Evolutionary conservation across 1,139 yeast genomes (phyloP).

Genomic region (Diutina scorzettiae): DNA sequence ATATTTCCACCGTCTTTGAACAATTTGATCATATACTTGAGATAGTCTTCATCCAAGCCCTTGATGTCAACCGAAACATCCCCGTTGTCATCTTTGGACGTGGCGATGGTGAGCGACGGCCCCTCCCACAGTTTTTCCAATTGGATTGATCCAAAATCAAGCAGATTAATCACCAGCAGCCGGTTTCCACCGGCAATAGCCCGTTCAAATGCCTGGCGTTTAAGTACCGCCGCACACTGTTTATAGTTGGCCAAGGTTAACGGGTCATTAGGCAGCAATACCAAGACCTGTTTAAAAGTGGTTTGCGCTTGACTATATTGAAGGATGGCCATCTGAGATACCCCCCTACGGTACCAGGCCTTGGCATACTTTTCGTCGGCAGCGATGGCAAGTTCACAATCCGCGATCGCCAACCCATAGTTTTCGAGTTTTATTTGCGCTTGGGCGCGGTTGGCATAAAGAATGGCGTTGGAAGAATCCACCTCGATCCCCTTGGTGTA

Average conservation of each 20-base stretch:
- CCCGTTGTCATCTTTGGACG: slow-evolving; percentile 12
- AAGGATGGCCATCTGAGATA: slow-evolving; percentile 65
- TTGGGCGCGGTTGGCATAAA: slow-evolving; percentile 81
- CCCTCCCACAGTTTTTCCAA: slow-evolving; percentile 58
- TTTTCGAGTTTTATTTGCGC: slow-evolving; percentile 78
- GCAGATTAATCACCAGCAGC: slow-evolving; percentile 22
- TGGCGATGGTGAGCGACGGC: slow-evolving; percentile 37
- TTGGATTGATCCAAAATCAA: slow-evolving; percentile 39
- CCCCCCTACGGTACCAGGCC: slow-evolving; percentile 76
- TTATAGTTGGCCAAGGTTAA: slow-evolving; percentile 48
- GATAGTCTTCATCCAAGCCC: slow-evolving; percentile 37
- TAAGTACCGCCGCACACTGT: slow-evolving; percentile 56
- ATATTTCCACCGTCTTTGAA: slow-evolving; percentile 66
- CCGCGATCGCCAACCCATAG: slow-evolving; percentile 74
- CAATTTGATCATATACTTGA: slow-evolving; percentile 50
- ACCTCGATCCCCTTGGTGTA: slow-evolving; percentile 73
- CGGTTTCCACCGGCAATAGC: slow-evolving; percentile 69
- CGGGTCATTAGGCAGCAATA: slow-evolving; percentile 55
- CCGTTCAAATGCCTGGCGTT: slow-evolving; percentile 69
- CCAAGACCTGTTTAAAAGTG: slow-evolving; percentile 57
- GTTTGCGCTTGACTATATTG: slow-evolving; percentile 63
- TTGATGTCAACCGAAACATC: slow-evolving; percentile 16
- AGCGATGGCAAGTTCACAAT: slow-evolving; percentile 61
- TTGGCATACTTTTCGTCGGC: slow-evolving; percentile 60
- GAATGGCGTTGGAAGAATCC: slow-evolving; percentile 57